Base-by-base conservation (phyloP, 1,284 basidiomycete genomes). In the Pyrrhoderma noxium region DNA sequence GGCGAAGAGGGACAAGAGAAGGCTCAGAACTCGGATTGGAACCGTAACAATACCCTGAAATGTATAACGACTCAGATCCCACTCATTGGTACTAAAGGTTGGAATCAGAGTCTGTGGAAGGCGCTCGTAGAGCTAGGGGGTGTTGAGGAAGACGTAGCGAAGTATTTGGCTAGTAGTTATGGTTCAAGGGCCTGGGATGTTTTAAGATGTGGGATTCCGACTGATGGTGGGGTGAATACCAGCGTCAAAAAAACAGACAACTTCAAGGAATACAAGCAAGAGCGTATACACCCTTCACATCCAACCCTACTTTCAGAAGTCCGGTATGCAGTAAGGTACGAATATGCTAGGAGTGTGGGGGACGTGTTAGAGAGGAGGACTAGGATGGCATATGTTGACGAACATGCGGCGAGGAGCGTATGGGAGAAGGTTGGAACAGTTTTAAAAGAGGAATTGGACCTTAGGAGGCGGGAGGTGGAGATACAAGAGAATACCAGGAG, bases 161-260 rank as follows among this genome's bases (percentile, higher is more conserved):
- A 87, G 64, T 93, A 98, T 64, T 76, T 99, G 2, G 83, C 93
- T n/a, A 82, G 89, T 53, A 90, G 85, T 60, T 98, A 98, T 64
- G 95, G 95, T 46, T 94, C 97, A 69, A 85, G 93, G 49, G 94
- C 95, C 0, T 98, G 93, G 93, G 88, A 88, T 3, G 92, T 98
- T 0, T 91, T 88, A 61, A 79, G 83, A 1, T 79, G 94, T 57
- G 85, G 74, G 84, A 22, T 21, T 25, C 8, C 18, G 22, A 35
- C 44, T 16, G 2, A 7, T n/a, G 19, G 14, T 9, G n/a, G n/a
- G 2, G 18, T 9, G n/a, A 2, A 2, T 21, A 23, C 25, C 45
- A 21, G 14, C 11, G 18, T 35, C 27, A n/a, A 13, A 14, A 21
- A 55, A 0, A 93, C 92, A 0, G 88, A 87, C 22, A 71, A 77